A percentile compares a stretch with the other conserved stretches of the same genome.
Conservation (phyloP, 441 rosid species). For the Breynia disticha region DNA sequence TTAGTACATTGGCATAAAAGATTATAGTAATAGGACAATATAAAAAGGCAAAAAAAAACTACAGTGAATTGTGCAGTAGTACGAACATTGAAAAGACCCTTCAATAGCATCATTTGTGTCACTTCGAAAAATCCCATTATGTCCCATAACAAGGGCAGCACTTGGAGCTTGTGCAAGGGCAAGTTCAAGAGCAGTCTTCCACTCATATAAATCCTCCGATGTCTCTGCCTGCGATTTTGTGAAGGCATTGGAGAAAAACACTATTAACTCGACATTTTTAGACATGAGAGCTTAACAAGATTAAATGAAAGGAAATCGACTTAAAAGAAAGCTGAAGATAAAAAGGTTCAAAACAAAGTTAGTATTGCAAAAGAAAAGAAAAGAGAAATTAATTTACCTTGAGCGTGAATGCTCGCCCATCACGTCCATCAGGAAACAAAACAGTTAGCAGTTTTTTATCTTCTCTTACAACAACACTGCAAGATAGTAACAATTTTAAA, state of each 20-base stretch:
- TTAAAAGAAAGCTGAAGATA: constrained; percentile 9
- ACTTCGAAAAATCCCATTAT: constrained; percentile 75
- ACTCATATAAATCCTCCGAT: constrained; percentile 80
- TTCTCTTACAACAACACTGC: constrained; percentile 94
- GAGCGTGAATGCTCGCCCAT: constrained; percentile 97
- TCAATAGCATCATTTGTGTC: constrained; percentile 66
- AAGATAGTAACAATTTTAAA: constrained; percentile 23
- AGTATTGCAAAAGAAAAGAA: not conserved
- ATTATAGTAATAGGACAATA: not conserved
- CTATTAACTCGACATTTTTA: constrained; percentile 1
- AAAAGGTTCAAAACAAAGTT: constrained; percentile 1
- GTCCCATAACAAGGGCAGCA: constrained; percentile 96
- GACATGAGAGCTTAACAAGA: not conserved
- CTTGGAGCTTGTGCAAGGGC: constrained; percentile 96
- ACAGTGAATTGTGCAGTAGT: constrained; percentile 10
- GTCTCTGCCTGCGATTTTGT: constrained; percentile 74
- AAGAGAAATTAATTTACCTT: too few species aligned
- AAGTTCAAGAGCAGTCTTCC: constrained; percentile 90
- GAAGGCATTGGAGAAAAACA: constrained; percentile 6
- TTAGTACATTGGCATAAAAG: constrained; percentile 6
- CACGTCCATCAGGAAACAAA: constrained; percentile 97
- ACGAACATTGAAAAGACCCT: constrained; percentile 73
- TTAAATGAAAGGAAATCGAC: not conserved
- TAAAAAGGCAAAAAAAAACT: constrained; percentile 4
- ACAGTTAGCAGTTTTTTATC: constrained; percentile 92